A percentile compares a stretch with the other conserved stretches of the same genome.
phyloP scores from a whole-genome alignment of 2,329 filamentous ascomycete species.

The Chrysoporthe deuterocubensis region DNA sequence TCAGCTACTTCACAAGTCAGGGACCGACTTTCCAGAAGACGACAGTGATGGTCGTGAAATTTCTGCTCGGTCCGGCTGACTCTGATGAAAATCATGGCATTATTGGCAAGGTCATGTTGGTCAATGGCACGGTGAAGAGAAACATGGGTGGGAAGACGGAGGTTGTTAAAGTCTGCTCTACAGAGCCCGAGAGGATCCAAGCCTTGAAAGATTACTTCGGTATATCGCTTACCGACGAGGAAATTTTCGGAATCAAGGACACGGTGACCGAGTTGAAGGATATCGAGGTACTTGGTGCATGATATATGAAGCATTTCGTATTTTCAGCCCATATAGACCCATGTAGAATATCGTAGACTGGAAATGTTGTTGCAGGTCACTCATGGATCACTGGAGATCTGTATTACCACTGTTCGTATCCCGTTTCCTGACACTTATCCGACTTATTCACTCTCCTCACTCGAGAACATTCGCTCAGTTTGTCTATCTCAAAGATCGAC shows the following conservation, averaged over 20 bases:
- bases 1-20: slow-evolving; percentile 61
- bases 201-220: slow-evolving; percentile 57
- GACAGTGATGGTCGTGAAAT: slow-evolving; percentile 56
- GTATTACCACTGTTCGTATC: no score
- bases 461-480: background rate
- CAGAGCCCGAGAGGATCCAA: slow-evolving; percentile 57
- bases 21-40: slow-evolving; percentile 56
- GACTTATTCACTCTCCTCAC: background rate
- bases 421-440: no score
- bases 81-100: slow-evolving; percentile 47
- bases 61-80: slow-evolving; percentile 51
- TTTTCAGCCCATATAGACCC: no score
- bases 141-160: slow-evolving; percentile 55
- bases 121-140: slow-evolving; percentile 56
- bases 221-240: slow-evolving; percentile 54
- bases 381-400: no score
- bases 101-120: slow-evolving; percentile 57
- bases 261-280: slow-evolving; percentile 49
- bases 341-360: no score
- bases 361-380: no score
- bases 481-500: background rate
- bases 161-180: slow-evolving; percentile 50
- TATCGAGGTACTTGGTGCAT: slow-evolving; percentile 22
- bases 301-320: background rate
- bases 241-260: slow-evolving; percentile 54